These are phyloP conservation scores for Cercospora berteroae DNA, from an alignment of 2,329 filamentous ascomycete genomes.

Conservation along the genomic window DNA sequence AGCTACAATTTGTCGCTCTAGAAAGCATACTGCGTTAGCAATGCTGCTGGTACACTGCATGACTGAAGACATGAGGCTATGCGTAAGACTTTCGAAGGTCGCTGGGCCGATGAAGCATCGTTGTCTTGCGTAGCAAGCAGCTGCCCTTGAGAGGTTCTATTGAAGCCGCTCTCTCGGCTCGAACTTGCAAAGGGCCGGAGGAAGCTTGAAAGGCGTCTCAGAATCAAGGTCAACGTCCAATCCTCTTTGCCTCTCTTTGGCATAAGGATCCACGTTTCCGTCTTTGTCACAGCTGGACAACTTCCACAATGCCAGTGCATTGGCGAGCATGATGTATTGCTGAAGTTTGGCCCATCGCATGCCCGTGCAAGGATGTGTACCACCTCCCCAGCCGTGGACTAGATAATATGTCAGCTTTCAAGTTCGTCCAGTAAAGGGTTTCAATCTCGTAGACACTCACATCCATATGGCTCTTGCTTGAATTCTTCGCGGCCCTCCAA, in stretches of 20 bases:
- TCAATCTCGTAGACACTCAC: constrained; percentile 2
- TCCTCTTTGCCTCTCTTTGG: neutral
- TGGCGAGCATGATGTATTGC: constrained; percentile 47
- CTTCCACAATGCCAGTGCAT: constrained; percentile 15
- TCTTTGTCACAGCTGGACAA: constrained; percentile 13
- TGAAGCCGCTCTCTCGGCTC: neutral
- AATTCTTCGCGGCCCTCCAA: constrained; percentile 21
- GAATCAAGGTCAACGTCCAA: neutral
- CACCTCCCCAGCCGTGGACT: constrained; percentile 32
- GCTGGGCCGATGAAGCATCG: neutral
- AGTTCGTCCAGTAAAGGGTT: neutral
- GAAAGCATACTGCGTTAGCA: neutral
- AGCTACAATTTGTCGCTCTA: neutral
- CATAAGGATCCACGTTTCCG: neutral
- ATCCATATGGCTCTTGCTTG: constrained; percentile 23
- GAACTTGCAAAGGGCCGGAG: neutral
- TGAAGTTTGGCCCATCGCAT: constrained; percentile 52
- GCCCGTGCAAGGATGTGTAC: constrained; percentile 42
- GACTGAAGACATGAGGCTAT: neutral
- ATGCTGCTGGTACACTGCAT: neutral
- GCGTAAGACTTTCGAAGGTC: neutral
- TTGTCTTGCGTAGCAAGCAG: neutral
- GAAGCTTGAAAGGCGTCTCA: neutral
- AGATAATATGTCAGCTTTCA: neutral
- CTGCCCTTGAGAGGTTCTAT: neutral